Base-by-base conservation (phyloP, 257 asterid species). In the Plectranthus barbatus region DNA sequence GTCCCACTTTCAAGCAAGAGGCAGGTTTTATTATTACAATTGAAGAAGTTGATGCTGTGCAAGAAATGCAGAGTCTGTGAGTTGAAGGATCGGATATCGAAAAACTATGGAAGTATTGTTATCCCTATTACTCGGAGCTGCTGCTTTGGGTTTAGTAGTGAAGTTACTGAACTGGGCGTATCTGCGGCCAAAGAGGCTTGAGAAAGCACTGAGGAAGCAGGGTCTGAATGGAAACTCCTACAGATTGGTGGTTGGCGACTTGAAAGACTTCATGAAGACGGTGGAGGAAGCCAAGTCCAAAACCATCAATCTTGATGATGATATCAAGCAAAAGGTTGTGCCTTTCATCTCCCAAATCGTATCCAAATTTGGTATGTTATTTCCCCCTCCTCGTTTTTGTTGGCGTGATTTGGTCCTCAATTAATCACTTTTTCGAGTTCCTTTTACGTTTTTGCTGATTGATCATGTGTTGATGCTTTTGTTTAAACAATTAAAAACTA, bases 251-350 rank as follows among this genome's bases (percentile, higher is more conserved):
- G 45, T 49, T 20, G 85, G 88, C 23, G 88, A 82, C 54, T 14
- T 70, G 47, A 74, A 65, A 56, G 81, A 82, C 5, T 3, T 74
- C 13, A 8, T 23, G 31, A 8, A 24, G 9, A 20, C 54, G 44
- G 1, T 23, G 12, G 6, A 51, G 7, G 69, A 76, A 40, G 83
- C 71, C 4, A 65, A 31, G 3, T 68, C 77, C 0, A 75, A 55
- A 54, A 74, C 80, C 6, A 41, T 81, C 61, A 64, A 12, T 37
- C 17, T 81, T 18, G 75, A 61, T 14, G 80, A 70, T 42, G 80
- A 78, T 60, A 62, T 73, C 44, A 59, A 60, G 66, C 67, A 74
- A 2, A 70, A 76, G 23, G 66, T 81, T 29, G 2, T 45, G 1
- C 36, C 72, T 9, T 74, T 58, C 20, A 1, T 64, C 66, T 2